These are phyloP conservation scores for Coccinonectria pachysandricola DNA, from an alignment of 2,329 filamentous ascomycete genomes.

Conservation along the genomic window DNA sequence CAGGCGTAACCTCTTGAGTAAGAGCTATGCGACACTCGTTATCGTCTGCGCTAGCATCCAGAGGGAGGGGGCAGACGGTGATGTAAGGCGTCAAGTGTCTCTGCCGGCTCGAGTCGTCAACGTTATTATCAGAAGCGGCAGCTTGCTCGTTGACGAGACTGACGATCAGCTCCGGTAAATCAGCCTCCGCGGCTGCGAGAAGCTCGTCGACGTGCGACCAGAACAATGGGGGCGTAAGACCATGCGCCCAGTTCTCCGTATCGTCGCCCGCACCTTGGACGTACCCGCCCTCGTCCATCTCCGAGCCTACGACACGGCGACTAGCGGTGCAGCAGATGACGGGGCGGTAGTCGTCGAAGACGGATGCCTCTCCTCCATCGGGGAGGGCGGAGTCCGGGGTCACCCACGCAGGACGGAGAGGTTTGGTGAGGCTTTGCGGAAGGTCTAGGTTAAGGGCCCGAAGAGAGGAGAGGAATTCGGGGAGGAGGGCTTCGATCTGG, in stretches of 20 bases:
- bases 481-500: slow-evolving; percentile 59
- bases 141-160: slow-evolving; percentile 29
- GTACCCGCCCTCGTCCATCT: slow-evolving; percentile 56
- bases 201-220: slow-evolving; percentile 60
- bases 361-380: slow-evolving; percentile 9
- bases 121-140: too few species aligned
- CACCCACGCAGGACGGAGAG: slow-evolving; percentile 70
- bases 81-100: slow-evolving; percentile 27
- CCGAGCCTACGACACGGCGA: slow-evolving; percentile 55
- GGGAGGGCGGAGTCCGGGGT: slow-evolving; percentile 54
- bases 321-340: slow-evolving; percentile 83
- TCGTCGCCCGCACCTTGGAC: slow-evolving; percentile 94
- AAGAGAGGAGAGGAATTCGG: slow-evolving; percentile 42
- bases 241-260: slow-evolving; percentile 82
- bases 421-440: slow-evolving; percentile 51
- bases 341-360: slow-evolving; percentile 54
- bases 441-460: slow-evolving; percentile 48
- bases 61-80: slow-evolving; percentile 26
- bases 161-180: slow-evolving; percentile 42
- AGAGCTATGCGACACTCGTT: slow-evolving; percentile 33
- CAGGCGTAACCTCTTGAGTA: slow-evolving; percentile 30
- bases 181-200: slow-evolving; percentile 53
- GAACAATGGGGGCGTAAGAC: slow-evolving; percentile 68
- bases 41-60: slow-evolving; percentile 6
- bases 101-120: slow-evolving; percentile 3